Percentiles rank a stretch among this genome's conserved stretches.
Conservation (phyloP, 352 stramenopile species). For the Thraustotheca clavata region DNA sequence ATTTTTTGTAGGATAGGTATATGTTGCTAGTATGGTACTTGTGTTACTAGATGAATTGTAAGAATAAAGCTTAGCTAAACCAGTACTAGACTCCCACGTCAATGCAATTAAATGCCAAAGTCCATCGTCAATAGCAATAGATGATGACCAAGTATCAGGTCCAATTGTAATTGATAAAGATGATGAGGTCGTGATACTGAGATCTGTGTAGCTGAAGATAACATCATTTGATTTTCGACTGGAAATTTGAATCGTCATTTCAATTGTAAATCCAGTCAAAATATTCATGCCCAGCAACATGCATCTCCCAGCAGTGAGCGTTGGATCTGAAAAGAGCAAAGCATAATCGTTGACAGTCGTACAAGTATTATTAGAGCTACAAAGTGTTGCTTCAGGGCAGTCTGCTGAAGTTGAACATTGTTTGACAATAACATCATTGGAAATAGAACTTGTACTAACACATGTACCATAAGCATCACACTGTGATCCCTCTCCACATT, state of each 20-base stretch:
- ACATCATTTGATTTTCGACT: background rate
- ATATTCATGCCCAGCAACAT: background rate
- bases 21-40: background rate
- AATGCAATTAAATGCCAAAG: background rate
- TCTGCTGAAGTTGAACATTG: background rate
- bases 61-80: background rate
- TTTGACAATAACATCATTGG: background rate
- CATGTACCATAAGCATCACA: background rate
- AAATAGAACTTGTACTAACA: background rate
- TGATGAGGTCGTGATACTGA: background rate
- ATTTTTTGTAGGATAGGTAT: background rate
- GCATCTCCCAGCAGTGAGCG: background rate
- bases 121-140: conserved; percentile 3
- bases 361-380: background rate
- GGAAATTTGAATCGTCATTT: background rate
- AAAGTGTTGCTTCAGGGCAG: conserved; percentile 2
- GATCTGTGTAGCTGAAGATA: conserved; percentile 1
- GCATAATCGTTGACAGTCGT: background rate
- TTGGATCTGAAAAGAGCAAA: background rate
- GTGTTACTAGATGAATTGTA: background rate
- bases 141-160: background rate
- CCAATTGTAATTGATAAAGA: background rate
- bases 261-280: background rate
- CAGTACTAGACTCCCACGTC: background rate
- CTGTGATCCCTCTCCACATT: background rate